phyloP scores from a whole-genome alignment of 2,329 filamentous ascomycete species.

The Trichoderma sp. region DNA sequence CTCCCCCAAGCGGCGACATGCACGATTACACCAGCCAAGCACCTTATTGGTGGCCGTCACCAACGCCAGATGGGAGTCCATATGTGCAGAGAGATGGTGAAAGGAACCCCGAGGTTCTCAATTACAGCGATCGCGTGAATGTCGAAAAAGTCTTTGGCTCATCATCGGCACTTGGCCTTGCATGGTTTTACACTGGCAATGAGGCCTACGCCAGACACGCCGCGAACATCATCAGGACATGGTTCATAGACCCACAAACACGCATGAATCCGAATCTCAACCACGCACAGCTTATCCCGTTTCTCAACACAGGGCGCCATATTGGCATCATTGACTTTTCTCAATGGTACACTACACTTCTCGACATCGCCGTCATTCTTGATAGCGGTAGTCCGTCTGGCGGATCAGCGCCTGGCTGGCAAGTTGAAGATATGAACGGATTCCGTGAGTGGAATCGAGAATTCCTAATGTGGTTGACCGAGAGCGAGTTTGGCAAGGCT shows the following conservation, averaged over 20 bases:
- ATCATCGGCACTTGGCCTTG: conserved; percentile 11
- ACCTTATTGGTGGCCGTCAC: conserved; percentile 21
- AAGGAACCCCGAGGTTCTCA: conserved; percentile 18
- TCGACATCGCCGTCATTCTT: conserved; percentile 8
- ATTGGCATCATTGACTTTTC: conserved; percentile 20
- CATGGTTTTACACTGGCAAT: conserved; percentile 18
- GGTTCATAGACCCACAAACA: conserved; percentile 11
- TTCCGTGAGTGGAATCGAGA: conserved; percentile 16
- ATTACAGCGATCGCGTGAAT: conserved; percentile 13
- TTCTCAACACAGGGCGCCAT: conserved; percentile 8
- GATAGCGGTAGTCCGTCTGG: neutral
- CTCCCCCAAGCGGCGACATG: conserved; percentile 9
- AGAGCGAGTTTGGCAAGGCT: conserved; percentile 16
- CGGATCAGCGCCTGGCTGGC: conserved; percentile 1
- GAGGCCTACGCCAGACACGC: conserved; percentile 8
- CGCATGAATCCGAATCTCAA: conserved; percentile 21
- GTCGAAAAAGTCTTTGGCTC: conserved; percentile 17
- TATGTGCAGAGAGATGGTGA: conserved; percentile 19
- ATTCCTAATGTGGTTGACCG: conserved; percentile 12
- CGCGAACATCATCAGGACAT: conserved; percentile 12
- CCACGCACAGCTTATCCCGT: conserved; percentile 19
- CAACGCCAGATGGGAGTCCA: neutral
- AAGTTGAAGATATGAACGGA: neutral
- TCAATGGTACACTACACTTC: conserved; percentile 12
- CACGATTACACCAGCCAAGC: conserved; percentile 21